Conservation (phyloP, 495 filamentous ascomycete species). For the Penicillium roqueforti region DNA sequence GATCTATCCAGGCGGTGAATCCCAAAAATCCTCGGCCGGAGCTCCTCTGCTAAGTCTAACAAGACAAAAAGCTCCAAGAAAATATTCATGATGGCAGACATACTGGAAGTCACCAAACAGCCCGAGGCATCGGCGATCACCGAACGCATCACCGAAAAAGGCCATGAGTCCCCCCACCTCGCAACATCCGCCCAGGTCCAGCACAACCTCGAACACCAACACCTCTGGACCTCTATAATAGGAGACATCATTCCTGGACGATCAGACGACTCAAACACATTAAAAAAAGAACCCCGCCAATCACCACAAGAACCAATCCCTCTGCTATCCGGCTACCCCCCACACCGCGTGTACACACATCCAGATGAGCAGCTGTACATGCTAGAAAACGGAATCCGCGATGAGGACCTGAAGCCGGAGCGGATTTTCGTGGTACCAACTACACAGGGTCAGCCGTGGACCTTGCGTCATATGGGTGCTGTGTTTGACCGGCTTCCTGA, state of each 20-base stretch:
- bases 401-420: constrained; percentile 51
- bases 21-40: not conserved
- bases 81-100: constrained; percentile 13
- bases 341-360: constrained; percentile 80
- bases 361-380: constrained; percentile 86
- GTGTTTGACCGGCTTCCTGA: constrained; percentile 72
- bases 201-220: constrained; percentile 81
- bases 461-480: constrained; percentile 63
- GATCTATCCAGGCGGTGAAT: constrained; percentile 18
- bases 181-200: constrained; percentile 63
- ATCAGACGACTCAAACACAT: constrained; percentile 20
- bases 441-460: constrained; percentile 79
- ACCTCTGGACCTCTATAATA: constrained; percentile 70
- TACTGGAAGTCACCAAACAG: not conserved
- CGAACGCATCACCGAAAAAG: constrained; percentile 27
- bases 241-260: constrained; percentile 44
- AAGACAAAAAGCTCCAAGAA: not conserved
- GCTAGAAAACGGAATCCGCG: constrained; percentile 52
- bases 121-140: constrained; percentile 31
- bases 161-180: constrained; percentile 29
- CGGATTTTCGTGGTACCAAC: constrained; percentile 86
- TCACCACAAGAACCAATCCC: constrained; percentile 34
- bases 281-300: constrained; percentile 12
- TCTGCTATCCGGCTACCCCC: constrained; percentile 83
- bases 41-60: not conserved